Percentiles rank a stretch among this genome's conserved stretches.
Conservation (phyloP, 2,329 filamentous ascomycete species). For the Xylaria sp. region DNA sequence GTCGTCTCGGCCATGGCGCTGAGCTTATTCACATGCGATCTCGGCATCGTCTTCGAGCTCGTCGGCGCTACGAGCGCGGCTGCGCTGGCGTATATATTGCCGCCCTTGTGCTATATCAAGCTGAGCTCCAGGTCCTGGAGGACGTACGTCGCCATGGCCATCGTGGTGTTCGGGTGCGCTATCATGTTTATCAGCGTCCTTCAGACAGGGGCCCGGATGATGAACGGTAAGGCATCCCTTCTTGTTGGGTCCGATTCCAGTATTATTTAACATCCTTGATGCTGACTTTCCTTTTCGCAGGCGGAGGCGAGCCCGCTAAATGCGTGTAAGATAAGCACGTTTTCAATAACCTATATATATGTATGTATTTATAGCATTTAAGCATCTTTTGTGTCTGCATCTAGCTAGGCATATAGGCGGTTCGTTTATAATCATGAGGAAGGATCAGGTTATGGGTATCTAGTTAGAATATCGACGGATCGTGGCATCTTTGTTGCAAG, state of each 20-base stretch:
- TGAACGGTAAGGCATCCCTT: conserved; percentile 54
- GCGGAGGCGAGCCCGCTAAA: conserved; percentile 45
- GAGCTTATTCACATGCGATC: conserved; percentile 87
- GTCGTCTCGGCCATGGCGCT: conserved; percentile 82
- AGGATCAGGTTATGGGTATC: not conserved
- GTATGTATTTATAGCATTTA: conserved; percentile 31
- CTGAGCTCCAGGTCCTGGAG: conserved; percentile 80
- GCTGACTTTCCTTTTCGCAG: conserved; percentile 41
- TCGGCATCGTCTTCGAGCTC: conserved; percentile 93
- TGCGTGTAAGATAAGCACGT: conserved; percentile 41
- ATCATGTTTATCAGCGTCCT: conserved; percentile 86
- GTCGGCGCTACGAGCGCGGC: conserved; percentile 96
- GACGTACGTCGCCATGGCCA: conserved; percentile 75
- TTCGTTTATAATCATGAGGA: conserved; percentile 13
- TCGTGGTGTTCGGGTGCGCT: conserved; percentile 79
- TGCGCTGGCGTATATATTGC: conserved; percentile 92
- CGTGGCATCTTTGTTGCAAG: conserved; percentile 4
- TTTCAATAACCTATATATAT: conserved; percentile 23
- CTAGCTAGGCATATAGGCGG: conserved; percentile 8
- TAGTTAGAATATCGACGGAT: not conserved
- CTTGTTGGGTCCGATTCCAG: not conserved
- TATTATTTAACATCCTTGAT: conserved; percentile 6
- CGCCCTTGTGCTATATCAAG: conserved; percentile 94
- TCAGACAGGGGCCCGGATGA: conserved; percentile 76
- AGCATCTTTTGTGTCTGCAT: conserved; percentile 9